Base-by-base conservation (phyloP, 768 basidiomycete species). In the Phaeotremella skinneri region DNA sequence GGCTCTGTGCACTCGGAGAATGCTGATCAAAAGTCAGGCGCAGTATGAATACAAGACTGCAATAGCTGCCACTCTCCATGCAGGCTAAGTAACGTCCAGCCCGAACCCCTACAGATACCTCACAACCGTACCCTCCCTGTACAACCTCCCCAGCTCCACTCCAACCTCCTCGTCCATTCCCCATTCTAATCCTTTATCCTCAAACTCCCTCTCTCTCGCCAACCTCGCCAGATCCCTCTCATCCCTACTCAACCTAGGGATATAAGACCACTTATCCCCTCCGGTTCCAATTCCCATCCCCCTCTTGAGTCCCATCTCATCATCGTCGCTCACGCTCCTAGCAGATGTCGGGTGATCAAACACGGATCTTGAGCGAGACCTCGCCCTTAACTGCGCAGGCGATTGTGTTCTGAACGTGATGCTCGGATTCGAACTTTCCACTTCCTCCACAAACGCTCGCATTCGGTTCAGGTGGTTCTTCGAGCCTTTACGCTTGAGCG, bases 131-230 rank as follows among this genome's bases (percentile, higher is more conserved):
- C 63, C 66, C 42, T 67, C 63, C 37, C 69, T 60, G 55, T 66
- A 62, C 50, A 59, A 49, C 42, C 69, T 67, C 6, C 59, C 66
- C 29, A 59, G 47, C 58, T 67, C 69, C 25, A 62, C 52, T 13
- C 23, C 49, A 5, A 60, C 62, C 58, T 69, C 68, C 29, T 70
- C 69, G 37, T 70, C 69, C 49, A 70, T 31, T n/a, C 69, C 69
- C 69, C 69, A 70, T 37, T 70, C 69, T 32, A 67, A 55, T 20
- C 43, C 43, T 21, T 14, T 13, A 9, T 21, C 43, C 11, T 70
- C 69, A 56, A 65, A 62, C 27, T 52, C 61, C 9, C 59, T 9
- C 16, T 57, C 47, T 49, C 45, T 37, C 0, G 66, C 69, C 25
- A 65, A 37, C 26, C 59, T 58, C 1, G 57, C 61, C 32, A 70